Conservation (phyloP, 1,284 basidiomycete species). For the Papiliotrema nemorosa region DNA sequence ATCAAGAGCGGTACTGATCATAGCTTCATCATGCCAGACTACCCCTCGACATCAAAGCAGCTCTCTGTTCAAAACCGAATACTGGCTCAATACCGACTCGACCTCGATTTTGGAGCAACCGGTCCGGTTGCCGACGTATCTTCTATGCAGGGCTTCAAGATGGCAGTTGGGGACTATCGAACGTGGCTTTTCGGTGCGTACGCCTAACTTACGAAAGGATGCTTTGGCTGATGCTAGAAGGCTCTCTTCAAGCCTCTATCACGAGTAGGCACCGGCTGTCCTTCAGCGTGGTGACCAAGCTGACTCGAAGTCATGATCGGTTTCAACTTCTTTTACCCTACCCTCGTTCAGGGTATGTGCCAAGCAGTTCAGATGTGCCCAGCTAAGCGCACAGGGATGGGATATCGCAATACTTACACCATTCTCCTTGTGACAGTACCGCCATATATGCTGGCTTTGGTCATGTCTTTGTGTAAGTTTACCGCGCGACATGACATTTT, state of each 20-base stretch:
- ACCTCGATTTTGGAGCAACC: not conserved
- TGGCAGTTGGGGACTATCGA: not conserved
- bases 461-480: slow-evolving; percentile 1
- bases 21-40: slow-evolving; percentile 2
- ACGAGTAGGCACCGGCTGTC: no score
- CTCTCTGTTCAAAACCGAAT: not conserved
- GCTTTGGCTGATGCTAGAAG: slow-evolving; percentile 2
- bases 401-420: not conserved
- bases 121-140: not conserved
- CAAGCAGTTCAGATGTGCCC: not conserved
- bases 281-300: no score
- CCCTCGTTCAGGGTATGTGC: slow-evolving; percentile 6
- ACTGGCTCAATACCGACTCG: not conserved
- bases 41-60: not conserved
- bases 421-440: slow-evolving; percentile 7
- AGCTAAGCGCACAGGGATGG: no score
- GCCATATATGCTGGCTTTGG: slow-evolving; percentile 6
- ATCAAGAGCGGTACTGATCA: not conserved
- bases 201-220: not conserved
- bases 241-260: slow-evolving; percentile 1
- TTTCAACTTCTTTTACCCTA: slow-evolving; percentile 11
- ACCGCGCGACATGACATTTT: not conserved
- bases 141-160: not conserved
- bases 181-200: not conserved
- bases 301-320: slow-evolving; percentile 7